Evolutionary conservation across 371 early-diverging fungal genomes (phyloP).

Genomic region (Circinella umbellata): DNA sequence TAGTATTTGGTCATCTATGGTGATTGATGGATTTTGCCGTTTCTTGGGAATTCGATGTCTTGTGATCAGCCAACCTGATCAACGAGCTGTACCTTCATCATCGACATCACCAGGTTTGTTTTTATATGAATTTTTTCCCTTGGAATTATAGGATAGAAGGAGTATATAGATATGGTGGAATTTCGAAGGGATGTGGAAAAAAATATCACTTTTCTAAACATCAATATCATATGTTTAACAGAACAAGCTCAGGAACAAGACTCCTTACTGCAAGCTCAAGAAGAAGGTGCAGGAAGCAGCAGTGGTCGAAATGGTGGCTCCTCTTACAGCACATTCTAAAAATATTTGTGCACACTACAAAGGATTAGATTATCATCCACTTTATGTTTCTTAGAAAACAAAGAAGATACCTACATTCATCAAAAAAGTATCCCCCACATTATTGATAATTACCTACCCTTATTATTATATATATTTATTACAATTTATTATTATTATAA

Average conservation of each 20-base stretch:
- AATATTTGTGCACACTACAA: too few relatives aligned
- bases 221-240: too few relatives aligned
- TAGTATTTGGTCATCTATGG: constrained; percentile 78
- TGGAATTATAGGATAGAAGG: too few relatives aligned
- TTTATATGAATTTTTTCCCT: neutral
- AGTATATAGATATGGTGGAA: neutral
- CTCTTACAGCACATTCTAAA: constrained; percentile 8
- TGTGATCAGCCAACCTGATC: constrained; percentile 60
- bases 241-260: constrained; percentile 28
- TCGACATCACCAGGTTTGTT: neutral
- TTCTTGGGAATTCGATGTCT: constrained; percentile 85
- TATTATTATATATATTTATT: too few relatives aligned
- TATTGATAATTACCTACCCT: too few relatives aligned
- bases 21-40: constrained; percentile 86
- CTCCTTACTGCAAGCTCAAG: constrained; percentile 26
- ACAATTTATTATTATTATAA: too few relatives aligned
- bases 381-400: neutral
- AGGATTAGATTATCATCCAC: too few relatives aligned
- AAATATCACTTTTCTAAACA: neutral
- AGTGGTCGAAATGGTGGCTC: neutral
- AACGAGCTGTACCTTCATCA: constrained; percentile 14
- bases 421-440: too few relatives aligned
- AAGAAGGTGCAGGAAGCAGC: constrained; percentile 13
- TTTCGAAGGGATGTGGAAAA: neutral
- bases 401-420: too few relatives aligned